Conservation (phyloP, 2,329 filamentous ascomycete species). For the Bipolaris victoriae region DNA sequence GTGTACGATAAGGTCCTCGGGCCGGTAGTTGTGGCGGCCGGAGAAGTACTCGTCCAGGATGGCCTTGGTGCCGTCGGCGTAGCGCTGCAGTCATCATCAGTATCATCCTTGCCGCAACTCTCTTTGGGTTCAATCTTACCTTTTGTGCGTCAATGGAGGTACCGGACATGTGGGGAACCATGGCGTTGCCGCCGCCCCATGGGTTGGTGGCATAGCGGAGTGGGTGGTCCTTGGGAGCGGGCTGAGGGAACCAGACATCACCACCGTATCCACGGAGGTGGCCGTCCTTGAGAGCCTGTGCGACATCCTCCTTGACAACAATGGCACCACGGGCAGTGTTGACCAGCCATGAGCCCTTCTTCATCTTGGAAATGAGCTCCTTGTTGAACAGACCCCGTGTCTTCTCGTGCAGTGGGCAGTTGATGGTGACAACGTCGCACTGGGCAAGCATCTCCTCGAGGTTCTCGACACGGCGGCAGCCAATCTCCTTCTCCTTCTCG, state of each 20-base stretch:
- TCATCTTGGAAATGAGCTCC: constrained; percentile 98
- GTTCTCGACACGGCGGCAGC: constrained; percentile 83
- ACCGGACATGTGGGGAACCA: constrained; percentile 98
- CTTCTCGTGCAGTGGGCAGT: constrained; percentile 99
- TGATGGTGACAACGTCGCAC: constrained; percentile 98
- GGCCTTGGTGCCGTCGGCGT: constrained; percentile 83
- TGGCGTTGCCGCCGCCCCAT: constrained; percentile 96
- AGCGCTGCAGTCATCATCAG: constrained; percentile 51
- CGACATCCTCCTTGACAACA: constrained; percentile 98
- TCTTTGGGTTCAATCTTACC: constrained; percentile 21
- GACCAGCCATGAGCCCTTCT: constrained; percentile 95
- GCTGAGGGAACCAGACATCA: constrained; percentile 97
- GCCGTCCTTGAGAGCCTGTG: constrained; percentile 86
- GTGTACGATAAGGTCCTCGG: constrained; percentile 89
- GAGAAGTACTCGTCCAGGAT: constrained; percentile 92
- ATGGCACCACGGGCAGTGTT: constrained; percentile 99
- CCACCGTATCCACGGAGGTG: constrained; percentile 89
- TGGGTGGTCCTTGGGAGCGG: constrained; percentile 88
- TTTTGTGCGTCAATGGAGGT: constrained; percentile 98
- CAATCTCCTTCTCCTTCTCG: constrained; percentile 93
- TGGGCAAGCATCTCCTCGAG: constrained; percentile 93
- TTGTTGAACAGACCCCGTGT: constrained; percentile 97
- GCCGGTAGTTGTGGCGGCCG: constrained; percentile 84
- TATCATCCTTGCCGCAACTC: background rate
- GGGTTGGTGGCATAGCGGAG: constrained; percentile 93